A percentile compares a stretch with the other conserved stretches of the same genome.
These are phyloP conservation scores for Zalaria sp. DNA, from an alignment of 2,329 filamentous ascomycete species.

Conservation along the genomic window DNA sequence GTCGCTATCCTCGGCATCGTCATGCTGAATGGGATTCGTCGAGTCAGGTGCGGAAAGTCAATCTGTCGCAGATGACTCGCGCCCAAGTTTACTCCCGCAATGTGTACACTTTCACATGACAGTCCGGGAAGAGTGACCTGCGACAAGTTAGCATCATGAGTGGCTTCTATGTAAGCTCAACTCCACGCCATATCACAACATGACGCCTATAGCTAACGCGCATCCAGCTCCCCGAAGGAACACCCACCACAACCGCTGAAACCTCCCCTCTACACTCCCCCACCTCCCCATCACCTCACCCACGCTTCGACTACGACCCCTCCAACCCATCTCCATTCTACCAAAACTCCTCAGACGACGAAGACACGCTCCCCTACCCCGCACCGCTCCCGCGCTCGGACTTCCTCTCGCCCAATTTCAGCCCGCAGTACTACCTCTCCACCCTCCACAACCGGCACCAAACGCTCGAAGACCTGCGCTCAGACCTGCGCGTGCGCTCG, in stretches of 20 bases:
- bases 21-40: no score
- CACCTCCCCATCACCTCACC: constrained; percentile 8
- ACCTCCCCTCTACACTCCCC: constrained; percentile 7
- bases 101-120: no score
- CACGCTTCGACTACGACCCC: constrained; percentile 22
- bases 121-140: no score
- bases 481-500: constrained; percentile 70
- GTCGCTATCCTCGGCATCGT: no score
- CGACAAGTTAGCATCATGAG: constrained; percentile 1
- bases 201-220: constrained; percentile 1
- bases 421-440: constrained; percentile 69
- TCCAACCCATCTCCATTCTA: constrained; percentile 27
- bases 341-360: constrained; percentile 25
- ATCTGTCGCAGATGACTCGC: no score
- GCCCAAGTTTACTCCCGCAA: no score
- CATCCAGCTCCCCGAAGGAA: constrained; percentile 6
- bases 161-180: constrained; percentile 3
- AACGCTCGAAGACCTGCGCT: constrained; percentile 82
- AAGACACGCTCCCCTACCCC: constrained; percentile 68
- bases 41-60: no score
- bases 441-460: constrained; percentile 79
- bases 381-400: constrained; percentile 67
- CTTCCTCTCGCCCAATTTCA: constrained; percentile 67
- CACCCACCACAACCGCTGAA: constrained; percentile 6
- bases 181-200: no score